Conservation (phyloP, 1,139 yeast species). For the Diutina rugosa region DNA sequence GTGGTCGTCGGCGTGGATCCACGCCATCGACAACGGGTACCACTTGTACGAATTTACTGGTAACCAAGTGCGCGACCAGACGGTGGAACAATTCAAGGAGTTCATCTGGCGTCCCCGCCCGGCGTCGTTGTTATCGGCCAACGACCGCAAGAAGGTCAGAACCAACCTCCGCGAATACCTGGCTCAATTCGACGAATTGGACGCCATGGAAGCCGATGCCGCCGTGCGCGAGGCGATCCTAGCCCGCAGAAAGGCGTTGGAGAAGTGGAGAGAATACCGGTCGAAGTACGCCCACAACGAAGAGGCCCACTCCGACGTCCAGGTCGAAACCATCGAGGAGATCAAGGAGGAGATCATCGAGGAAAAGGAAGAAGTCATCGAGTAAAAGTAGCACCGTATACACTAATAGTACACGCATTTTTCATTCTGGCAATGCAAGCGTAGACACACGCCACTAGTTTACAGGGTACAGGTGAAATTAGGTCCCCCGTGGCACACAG, state of each 20-base stretch:
- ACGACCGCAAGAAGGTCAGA: conserved; percentile 80
- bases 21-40: conserved; percentile 82
- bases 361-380: conserved; percentile 71
- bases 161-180: conserved; percentile 83
- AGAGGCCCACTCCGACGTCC: conserved; percentile 33
- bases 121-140: conserved; percentile 55
- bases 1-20: conserved; percentile 82
- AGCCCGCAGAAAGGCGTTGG: conserved; percentile 69
- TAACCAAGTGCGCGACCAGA: conserved; percentile 58
- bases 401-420: not conserved
- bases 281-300: conserved; percentile 36
- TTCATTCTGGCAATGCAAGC: too few relatives aligned
- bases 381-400: conserved; percentile 13
- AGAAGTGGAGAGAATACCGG: conserved; percentile 80
- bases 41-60: conserved; percentile 82
- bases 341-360: conserved; percentile 58
- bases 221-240: conserved; percentile 85
- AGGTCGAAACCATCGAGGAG: conserved; percentile 60
- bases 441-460: not conserved
- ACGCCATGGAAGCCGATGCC: conserved; percentile 93
- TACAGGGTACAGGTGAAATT: not conserved
- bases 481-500: not conserved
- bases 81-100: conserved; percentile 73
- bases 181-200: conserved; percentile 88
- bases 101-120: conserved; percentile 99